These are phyloP conservation scores for Gossypioides kirkii DNA, from an alignment of 345 rosid species.

Conservation along the genomic window DNA sequence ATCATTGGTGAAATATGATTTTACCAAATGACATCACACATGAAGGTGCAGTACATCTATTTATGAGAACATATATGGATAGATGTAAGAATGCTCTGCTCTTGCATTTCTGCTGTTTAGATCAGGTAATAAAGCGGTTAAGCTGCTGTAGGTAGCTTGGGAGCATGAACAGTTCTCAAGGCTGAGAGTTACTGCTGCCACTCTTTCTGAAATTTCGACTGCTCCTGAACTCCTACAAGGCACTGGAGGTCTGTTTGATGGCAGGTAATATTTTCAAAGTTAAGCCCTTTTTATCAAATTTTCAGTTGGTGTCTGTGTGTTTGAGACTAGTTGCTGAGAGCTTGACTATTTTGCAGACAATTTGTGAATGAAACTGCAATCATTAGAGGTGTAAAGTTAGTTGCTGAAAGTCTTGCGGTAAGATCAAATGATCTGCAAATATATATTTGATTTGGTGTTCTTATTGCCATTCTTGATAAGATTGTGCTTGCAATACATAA, in stretches of 20 bases:
- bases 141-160: constrained; percentile 90
- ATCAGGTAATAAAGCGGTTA: constrained; percentile 28
- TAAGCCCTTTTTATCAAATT: background rate
- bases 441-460: constrained; percentile 9
- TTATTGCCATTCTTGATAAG: background rate
- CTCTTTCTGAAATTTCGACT: constrained; percentile 69
- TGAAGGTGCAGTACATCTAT: background rate
- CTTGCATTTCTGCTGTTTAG: constrained; percentile 12
- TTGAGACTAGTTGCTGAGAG: constrained; percentile 16
- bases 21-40: background rate
- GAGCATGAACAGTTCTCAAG: constrained; percentile 99
- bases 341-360: constrained; percentile 41
- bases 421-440: constrained; percentile 20
- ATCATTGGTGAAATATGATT: background rate
- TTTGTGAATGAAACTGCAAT: constrained; percentile 62
- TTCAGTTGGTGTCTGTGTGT: background rate
- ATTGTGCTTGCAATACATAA: background rate
- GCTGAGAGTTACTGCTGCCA: constrained; percentile 89
- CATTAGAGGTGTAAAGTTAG: constrained; percentile 65
- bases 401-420: constrained; percentile 95
- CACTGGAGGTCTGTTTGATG: constrained; percentile 78
- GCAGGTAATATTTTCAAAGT: constrained; percentile 44
- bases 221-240: constrained; percentile 77
- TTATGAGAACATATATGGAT: background rate
- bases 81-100: background rate